Conservation (phyloP, 768 basidiomycete species). For the Suillus alpinus region DNA sequence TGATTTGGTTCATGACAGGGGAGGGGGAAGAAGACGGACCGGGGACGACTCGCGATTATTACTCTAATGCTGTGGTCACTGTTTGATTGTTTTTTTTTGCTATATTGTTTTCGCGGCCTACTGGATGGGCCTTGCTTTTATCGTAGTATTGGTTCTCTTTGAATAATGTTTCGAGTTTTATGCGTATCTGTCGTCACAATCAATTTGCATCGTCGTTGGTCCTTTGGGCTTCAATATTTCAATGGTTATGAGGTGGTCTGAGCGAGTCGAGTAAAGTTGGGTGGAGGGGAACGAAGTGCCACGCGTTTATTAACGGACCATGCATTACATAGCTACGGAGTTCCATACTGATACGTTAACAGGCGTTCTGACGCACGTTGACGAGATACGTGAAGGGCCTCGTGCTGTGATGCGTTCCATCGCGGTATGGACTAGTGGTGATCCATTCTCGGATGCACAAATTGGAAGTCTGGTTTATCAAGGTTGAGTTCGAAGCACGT, state of each 20-base stretch:
- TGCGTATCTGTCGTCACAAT: not conserved
- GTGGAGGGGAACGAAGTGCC: not conserved
- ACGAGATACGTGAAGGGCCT: not conserved
- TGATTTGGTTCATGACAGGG: not conserved
- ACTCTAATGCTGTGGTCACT: not conserved
- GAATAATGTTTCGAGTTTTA: not conserved
- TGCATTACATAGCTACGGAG: not conserved
- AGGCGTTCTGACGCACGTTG: not conserved
- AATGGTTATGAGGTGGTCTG: not conserved
- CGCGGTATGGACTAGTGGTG: not conserved
- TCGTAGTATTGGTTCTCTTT: not conserved
- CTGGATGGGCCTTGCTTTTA: conserved; percentile 1
- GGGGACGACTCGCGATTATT: not conserved
- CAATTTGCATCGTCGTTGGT: not conserved
- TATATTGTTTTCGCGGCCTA: conserved; percentile 1
- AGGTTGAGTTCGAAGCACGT: not conserved
- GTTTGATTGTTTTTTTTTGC: not conserved
- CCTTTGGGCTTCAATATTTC: not conserved
- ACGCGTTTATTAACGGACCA: not conserved
- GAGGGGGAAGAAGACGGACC: not conserved
- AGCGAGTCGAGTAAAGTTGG: not conserved
- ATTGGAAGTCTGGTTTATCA: not conserved
- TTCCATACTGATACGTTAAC: not conserved
- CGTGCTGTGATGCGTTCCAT: not conserved
- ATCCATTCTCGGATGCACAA: not conserved